Evolutionary conservation across 176 grass and related monocot species (phyloP).

Genomic region (Eremochloa ophiuroides): DNA sequence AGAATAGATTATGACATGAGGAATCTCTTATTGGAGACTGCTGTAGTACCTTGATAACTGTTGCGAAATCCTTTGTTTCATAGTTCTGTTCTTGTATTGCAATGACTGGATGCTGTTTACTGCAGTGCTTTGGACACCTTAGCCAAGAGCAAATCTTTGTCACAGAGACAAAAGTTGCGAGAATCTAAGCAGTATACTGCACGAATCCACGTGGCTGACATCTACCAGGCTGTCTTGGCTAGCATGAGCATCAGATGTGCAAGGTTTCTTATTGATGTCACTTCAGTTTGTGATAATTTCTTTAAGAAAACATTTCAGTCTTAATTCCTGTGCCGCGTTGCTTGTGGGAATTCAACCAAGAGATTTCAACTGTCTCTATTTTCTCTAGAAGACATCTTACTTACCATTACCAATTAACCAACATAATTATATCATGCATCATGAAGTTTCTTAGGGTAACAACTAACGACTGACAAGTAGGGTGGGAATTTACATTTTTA

Average conservation of each 20-base stretch:
- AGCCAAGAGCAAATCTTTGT: slow-evolving; percentile 57
- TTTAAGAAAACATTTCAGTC: background rate
- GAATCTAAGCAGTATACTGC: slow-evolving; percentile 67
- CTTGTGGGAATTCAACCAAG: background rate
- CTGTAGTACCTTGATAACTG: background rate
- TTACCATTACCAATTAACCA: background rate
- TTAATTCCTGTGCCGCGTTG: background rate
- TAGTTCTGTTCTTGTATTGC: background rate
- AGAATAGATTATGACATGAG: background rate
- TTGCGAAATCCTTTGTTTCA: background rate
- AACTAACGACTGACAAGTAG: no score
- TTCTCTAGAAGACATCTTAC: background rate
- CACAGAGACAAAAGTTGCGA: slow-evolving; percentile 52
- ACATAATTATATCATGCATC: background rate
- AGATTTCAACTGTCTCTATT: background rate
- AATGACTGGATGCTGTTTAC: slow-evolving; percentile 1
- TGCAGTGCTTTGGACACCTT: slow-evolving; percentile 91
- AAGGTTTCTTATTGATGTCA: slow-evolving; percentile 26
- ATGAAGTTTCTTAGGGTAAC: background rate
- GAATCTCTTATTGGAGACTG: background rate
- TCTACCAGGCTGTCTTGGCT: slow-evolving; percentile 69
- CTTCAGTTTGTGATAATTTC: slow-evolving; percentile 2
- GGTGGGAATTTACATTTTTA: background rate
- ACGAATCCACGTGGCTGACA: slow-evolving; percentile 78
- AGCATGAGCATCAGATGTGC: slow-evolving; percentile 48